Base-by-base conservation (phyloP, 2,329 filamentous ascomycete species). In the Colletotrichum lupini region DNA sequence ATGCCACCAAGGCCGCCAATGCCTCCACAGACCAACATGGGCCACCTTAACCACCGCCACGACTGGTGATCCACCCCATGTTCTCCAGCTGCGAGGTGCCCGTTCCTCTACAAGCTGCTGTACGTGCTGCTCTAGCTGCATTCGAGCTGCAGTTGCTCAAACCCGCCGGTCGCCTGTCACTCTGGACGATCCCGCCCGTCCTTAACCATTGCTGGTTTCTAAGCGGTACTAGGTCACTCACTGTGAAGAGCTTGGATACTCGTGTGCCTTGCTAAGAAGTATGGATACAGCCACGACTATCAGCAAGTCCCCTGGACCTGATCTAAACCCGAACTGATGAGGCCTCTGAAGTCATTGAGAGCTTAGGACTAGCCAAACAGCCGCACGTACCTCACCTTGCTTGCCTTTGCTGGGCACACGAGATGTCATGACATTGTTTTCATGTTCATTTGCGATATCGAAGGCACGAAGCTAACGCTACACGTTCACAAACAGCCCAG, bases 1-100 rank as follows among this genome's bases (percentile, higher is more conserved):
- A 70, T 70, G 59, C 66, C 68, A 61, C 69, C 66, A 46, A 69
- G 53, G 24, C 66, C 66, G 42, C 66, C 59, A 69, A 69, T 58
- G 53, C 58, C 59, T 35, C 30, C 66, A 62, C 66, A 35, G 69
- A 52, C 66, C 67, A 60, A 69, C 58, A 49, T 70, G 42, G 59
- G 49, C 64, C 64, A 59, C 58, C 35, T 69, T 26, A 55, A 69
- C 64, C 64, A 59, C 59, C 35, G 57, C 56, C 28, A 57, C 68
- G 24, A 49, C 63, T 66, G 64, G 59, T 63, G 19, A 22, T 53
- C 61, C 61, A 49, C 22, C 22, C 49, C 46, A 55, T 55, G 26
- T 57, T 30, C 14, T 11, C 26, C 55, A 57, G 57, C 57, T 59
- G 32, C 32, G 61, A 22, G 8, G 12, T 53, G 12, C 30, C 28